Evolutionary conservation across 2,329 filamentous ascomycete genomes (phyloP).

Genomic region (Neonectria sp.): DNA sequence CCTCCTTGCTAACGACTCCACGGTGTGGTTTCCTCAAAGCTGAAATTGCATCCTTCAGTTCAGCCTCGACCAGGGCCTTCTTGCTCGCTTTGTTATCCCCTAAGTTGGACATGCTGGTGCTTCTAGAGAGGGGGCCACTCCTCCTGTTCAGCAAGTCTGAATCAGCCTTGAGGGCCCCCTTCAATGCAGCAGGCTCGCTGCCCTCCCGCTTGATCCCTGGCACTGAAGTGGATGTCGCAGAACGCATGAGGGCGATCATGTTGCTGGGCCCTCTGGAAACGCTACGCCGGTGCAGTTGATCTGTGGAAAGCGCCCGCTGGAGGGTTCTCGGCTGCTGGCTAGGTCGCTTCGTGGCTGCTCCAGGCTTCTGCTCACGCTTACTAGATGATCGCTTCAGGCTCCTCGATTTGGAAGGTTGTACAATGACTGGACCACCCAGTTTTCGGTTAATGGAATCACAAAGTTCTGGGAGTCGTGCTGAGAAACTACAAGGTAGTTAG

Average conservation of each 20-base stretch:
- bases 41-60: conserved; percentile 81
- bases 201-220: conserved; percentile 77
- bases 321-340: conserved; percentile 66
- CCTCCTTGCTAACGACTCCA: conserved; percentile 75
- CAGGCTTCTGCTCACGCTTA: conserved; percentile 65
- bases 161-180: conserved; percentile 64
- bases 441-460: conserved; percentile 82
- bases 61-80: conserved; percentile 77
- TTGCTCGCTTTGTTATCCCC: conserved; percentile 73
- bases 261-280: conserved; percentile 71
- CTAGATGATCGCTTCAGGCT: conserved; percentile 59
- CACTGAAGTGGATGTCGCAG: conserved; percentile 74
- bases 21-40: conserved; percentile 84
- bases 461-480: conserved; percentile 79
- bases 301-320: conserved; percentile 74
- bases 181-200: conserved; percentile 71
- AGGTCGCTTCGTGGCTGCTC: conserved; percentile 66
- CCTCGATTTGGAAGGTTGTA: conserved; percentile 68
- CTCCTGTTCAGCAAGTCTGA: conserved; percentile 58
- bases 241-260: conserved; percentile 76
- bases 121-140: conserved; percentile 54
- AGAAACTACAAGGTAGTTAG: conserved; percentile 71
- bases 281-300: conserved; percentile 67
- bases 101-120: conserved; percentile 64
- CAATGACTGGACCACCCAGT: conserved; percentile 78